These are phyloP conservation scores for Trametopsis cervina DNA, from an alignment of 768 basidiomycete species.

Conservation along the genomic window DNA sequence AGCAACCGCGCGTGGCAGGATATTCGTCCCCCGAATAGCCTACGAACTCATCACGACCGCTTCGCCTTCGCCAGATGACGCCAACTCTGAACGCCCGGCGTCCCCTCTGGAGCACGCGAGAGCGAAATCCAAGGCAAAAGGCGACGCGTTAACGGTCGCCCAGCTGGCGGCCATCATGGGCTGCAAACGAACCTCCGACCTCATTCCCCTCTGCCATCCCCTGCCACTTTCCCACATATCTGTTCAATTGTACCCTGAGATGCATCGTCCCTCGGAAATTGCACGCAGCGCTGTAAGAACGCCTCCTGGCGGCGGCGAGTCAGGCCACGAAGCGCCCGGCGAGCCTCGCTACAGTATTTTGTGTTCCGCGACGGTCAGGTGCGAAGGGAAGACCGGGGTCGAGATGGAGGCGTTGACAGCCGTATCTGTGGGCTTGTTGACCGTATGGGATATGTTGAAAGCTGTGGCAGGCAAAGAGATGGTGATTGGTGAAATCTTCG, in stretches of 20 bases:
- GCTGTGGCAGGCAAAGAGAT: slow-evolving; percentile 85
- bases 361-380: slow-evolving; percentile 64
- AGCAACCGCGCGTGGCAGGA: slow-evolving; percentile 72
- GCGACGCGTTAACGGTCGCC: slow-evolving; percentile 66
- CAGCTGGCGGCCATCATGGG: slow-evolving; percentile 87
- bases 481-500: slow-evolving; percentile 64
- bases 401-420: slow-evolving; percentile 94
- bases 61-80: background rate
- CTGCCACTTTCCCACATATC: slow-evolving; percentile 64
- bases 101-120: slow-evolving; percentile 27
- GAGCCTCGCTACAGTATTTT: slow-evolving; percentile 39
- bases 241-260: slow-evolving; percentile 52
- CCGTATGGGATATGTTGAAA: slow-evolving; percentile 94
- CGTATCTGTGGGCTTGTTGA: slow-evolving; percentile 69
- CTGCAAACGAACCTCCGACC: slow-evolving; percentile 72
- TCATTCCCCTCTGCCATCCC: slow-evolving; percentile 88
- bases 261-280: slow-evolving; percentile 10
- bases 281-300: background rate
- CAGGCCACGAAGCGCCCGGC: background rate
- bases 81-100: background rate
- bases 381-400: slow-evolving; percentile 78
- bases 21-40: slow-evolving; percentile 58
- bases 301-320: background rate
- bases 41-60: slow-evolving; percentile 52
- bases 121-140: slow-evolving; percentile 54